Conservation (phyloP, 2,329 filamentous ascomycete species). For the Diaporthe velutina region DNA sequence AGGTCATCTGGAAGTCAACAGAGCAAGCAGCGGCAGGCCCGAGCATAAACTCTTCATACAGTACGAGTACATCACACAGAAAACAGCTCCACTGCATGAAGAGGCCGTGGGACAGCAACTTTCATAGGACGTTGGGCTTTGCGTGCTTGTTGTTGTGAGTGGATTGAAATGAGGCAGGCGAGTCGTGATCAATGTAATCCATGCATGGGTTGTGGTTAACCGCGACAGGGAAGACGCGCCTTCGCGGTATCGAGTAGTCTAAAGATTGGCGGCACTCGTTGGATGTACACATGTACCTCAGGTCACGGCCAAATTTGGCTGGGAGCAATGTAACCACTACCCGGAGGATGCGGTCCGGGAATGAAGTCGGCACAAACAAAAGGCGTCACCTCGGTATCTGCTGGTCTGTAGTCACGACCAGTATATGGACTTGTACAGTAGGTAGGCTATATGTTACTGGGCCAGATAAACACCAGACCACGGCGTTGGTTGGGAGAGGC, state of each 20-base stretch:
- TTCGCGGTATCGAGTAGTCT: background rate
- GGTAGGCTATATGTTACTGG: background rate
- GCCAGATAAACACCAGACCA: background rate
- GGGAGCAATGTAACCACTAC: background rate
- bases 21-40: background rate
- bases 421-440: background rate
- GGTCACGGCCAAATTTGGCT: background rate
- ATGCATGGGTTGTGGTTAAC: background rate
- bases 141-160: background rate
- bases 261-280: background rate
- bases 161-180: slow-evolving; percentile 18
- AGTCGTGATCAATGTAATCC: slow-evolving; percentile 21
- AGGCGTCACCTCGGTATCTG: background rate
- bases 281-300: background rate
- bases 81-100: slow-evolving; percentile 14
- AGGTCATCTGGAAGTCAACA: background rate
- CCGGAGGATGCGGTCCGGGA: background rate
- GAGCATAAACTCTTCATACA: background rate
- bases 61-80: background rate
- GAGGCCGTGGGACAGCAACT: background rate
- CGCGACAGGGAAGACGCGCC: slow-evolving; percentile 14
- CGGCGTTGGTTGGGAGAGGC: background rate
- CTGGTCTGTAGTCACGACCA: background rate
- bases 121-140: background rate
- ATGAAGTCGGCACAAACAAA: background rate